Conservation (phyloP, 176 grass and related monocot genomes). For the Rhynchospora pubera region DNA sequence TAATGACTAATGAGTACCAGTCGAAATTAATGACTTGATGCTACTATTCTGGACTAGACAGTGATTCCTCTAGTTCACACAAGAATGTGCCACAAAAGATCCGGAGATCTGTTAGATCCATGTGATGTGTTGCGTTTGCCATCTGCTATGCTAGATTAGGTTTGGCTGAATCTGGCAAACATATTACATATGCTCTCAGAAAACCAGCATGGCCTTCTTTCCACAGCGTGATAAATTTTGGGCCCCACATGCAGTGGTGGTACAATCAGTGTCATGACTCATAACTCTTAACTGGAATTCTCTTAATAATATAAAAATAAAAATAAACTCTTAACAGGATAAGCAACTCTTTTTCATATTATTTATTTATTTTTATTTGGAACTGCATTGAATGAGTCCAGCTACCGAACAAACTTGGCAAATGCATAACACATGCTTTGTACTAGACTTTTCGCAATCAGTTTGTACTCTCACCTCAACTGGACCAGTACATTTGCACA, state of each 20-base stretch:
- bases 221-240: not conserved
- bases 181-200: constrained; percentile 1
- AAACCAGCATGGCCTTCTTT: not conserved
- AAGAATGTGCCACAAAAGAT: not conserved
- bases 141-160: constrained; percentile 5
- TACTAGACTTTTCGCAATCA: not conserved
- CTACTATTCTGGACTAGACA: not conserved
- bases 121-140: constrained; percentile 11
- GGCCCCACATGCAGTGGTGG: constrained; percentile 3
- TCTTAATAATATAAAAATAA: too few species aligned
- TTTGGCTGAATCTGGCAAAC: constrained; percentile 8
- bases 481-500: not conserved
- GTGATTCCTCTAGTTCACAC: not conserved
- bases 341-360: too few species aligned
- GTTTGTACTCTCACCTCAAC: not conserved
- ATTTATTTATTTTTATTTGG: not conserved
- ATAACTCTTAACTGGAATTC: constrained; percentile 1
- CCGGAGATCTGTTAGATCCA: not conserved
- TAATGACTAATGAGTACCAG: not conserved
- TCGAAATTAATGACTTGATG: not conserved
- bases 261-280: constrained; percentile 5
- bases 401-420: constrained; percentile 12
- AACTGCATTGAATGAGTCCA: constrained; percentile 10
- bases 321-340: too few species aligned
- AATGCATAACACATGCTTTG: constrained; percentile 2